Base-by-base conservation (phyloP, 108 stramenopile genomes). In the Fragilaria radians region DNA sequence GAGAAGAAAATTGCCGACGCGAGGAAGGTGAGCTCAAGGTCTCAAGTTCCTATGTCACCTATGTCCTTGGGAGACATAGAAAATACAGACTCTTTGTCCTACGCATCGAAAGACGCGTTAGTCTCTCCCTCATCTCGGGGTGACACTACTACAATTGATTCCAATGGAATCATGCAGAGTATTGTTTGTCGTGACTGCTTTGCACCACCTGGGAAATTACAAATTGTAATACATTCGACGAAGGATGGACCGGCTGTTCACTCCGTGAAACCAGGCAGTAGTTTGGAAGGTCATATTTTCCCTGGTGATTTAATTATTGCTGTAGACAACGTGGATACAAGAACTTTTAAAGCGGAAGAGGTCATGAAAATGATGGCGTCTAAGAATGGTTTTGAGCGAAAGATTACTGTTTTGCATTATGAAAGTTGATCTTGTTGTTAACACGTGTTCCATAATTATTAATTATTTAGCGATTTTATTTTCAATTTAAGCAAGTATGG, bases 201-300 rank as follows among this genome's bases (percentile, higher is more conserved):
- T 56, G 71, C 86, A 29, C 90, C 90, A 21, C 83, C 86, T 32
- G 90, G 90, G 19, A 80, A 76, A 36, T 60, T 91, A 29, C 54
- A 83, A 5, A 82, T 88, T 32, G 80, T 88, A 7, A 82, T 91
- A 55, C 77, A 81, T 49, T 85, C 86, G 0, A 91, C 89, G 9
- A 86, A 86, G 51, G 90, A 91, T 61, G 90, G 90, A 22, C 90
- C 90, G 28, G 78, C 84, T 11, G 76, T 91, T 0, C 80, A 81
- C 28, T 71, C 76, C 19, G 78, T 88, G 4, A 80, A 78, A 63
- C 71, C 73, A 2, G 85, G 79, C 24, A 79, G 76, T 32, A 61
- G 72, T 47, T 67, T 92, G 45, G 73, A 74, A 53, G 90, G 85
- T 0, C 82, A 91, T 49, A 56, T 88, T n/a, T 80, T 77, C 48